Evolutionary conservation across 495 filamentous ascomycete species (phyloP).

Genomic region (Neurospora sp.): DNA sequence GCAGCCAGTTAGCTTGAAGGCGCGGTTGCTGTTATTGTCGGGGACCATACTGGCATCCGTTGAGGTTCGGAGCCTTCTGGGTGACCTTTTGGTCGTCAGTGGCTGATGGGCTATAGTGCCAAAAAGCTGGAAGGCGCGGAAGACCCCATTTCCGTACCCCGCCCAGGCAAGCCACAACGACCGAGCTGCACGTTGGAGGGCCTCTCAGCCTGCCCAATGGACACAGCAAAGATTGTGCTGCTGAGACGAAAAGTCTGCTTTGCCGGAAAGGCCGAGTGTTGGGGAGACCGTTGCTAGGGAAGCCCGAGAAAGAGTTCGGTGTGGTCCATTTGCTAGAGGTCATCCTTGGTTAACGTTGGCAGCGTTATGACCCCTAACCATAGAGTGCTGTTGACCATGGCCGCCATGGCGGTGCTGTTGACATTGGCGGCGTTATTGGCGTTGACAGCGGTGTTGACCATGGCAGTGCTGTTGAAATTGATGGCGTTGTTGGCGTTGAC

Average conservation of each 20-base stretch:
- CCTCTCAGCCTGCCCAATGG: not conserved
- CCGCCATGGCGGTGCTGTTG: too few species aligned
- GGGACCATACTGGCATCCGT: not conserved
- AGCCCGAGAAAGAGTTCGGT: too few species aligned
- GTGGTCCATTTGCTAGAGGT: too few species aligned
- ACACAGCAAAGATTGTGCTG: not conserved
- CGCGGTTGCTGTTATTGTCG: not conserved
- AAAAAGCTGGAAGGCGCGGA: not conserved
- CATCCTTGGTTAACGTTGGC: too few species aligned
- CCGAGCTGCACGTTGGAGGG: not conserved
- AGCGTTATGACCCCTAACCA: too few species aligned
- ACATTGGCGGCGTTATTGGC: too few species aligned
- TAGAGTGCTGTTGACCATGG: too few species aligned
- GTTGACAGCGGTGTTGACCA: too few species aligned
- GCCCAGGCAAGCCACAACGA: not conserved
- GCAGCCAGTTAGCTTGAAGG: not conserved
- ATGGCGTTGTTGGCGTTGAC: not conserved
- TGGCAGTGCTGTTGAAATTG: not conserved
- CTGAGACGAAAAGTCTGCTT: not conserved
- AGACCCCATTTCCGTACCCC: not conserved
- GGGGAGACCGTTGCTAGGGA: too few species aligned
- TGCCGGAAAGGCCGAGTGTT: too few species aligned
- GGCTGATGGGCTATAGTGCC: not conserved
- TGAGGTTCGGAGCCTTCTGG: not conserved
- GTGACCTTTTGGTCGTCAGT: not conserved